Evolutionary conservation across 2,329 filamentous ascomycete species (phyloP).

Genomic region (Fusarium ramigenum): DNA sequence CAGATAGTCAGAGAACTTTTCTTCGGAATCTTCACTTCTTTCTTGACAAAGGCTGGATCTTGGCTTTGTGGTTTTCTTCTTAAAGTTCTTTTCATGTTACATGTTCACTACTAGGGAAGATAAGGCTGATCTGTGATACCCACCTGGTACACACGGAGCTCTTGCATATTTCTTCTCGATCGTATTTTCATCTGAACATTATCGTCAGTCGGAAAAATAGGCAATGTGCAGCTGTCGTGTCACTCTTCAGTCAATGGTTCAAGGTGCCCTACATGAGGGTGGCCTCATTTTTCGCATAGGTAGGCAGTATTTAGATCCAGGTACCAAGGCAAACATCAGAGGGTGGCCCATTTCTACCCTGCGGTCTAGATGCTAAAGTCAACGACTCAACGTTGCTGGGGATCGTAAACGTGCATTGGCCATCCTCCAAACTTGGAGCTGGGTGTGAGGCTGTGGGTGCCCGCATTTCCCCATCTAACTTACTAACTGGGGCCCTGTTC

Average conservation of each 20-base stretch:
- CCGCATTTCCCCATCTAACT: constrained; percentile 9
- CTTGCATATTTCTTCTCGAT: background rate
- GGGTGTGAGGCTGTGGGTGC: constrained; percentile 17
- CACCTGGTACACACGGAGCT: background rate
- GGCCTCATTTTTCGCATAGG: background rate
- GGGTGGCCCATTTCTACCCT: background rate
- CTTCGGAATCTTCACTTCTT: background rate
- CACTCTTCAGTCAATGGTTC: background rate
- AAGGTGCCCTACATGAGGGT: background rate
- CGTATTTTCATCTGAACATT: background rate
- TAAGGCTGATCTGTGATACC: background rate
- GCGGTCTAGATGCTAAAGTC: background rate
- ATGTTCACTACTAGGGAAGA: background rate
- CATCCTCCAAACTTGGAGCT: constrained; percentile 6
- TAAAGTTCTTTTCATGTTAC: background rate
- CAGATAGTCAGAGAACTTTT: background rate
- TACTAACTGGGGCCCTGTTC: constrained; percentile 7
- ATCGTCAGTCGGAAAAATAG: background rate
- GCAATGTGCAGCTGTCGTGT: constrained; percentile 4
- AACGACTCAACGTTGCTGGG: background rate
- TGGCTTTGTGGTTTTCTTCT: background rate
- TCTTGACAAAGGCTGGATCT: background rate
- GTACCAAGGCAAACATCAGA: background rate
- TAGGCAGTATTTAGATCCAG: background rate
- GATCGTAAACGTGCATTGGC: constrained; percentile 16